Evolutionary conservation across 2,329 filamentous ascomycete species (phyloP).

Genomic region (Fonsecaea multimorphosa): DNA sequence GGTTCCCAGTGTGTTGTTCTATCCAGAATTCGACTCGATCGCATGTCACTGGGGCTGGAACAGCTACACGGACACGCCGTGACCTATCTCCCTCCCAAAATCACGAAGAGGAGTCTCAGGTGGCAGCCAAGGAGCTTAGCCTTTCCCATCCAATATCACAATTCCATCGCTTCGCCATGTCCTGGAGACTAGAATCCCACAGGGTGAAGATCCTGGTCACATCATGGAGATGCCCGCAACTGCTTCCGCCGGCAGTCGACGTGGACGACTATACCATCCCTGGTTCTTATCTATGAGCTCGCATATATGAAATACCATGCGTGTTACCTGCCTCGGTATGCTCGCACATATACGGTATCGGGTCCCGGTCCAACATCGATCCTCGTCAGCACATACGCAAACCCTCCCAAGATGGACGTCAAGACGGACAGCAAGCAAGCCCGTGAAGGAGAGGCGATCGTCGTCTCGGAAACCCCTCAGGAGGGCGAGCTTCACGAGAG

Average conservation of each 20-base stretch:
- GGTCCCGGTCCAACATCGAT: background rate
- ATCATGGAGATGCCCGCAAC: constrained; percentile 20
- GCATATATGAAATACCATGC: constrained; percentile 7
- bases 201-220: constrained; percentile 9
- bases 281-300: constrained; percentile 20
- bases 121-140: background rate
- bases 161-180: background rate
- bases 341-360: too few species aligned
- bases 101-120: background rate
- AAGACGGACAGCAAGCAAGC: constrained; percentile 11
- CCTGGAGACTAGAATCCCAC: constrained; percentile 7
- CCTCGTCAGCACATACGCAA: background rate
- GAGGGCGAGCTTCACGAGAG: constrained; percentile 29
- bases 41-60: constrained; percentile 1
- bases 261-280: background rate
- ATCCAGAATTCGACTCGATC: background rate
- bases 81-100: background rate
- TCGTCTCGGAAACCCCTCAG: constrained; percentile 17
- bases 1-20: background rate
- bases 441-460: constrained; percentile 13
- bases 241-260: constrained; percentile 1
- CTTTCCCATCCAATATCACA: background rate
- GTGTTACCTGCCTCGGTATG: too few species aligned
- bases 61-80: background rate
- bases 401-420: background rate